Evolutionary conservation across 495 filamentous ascomycete genomes (phyloP).

Genomic region (Podospora tetraspora): DNA sequence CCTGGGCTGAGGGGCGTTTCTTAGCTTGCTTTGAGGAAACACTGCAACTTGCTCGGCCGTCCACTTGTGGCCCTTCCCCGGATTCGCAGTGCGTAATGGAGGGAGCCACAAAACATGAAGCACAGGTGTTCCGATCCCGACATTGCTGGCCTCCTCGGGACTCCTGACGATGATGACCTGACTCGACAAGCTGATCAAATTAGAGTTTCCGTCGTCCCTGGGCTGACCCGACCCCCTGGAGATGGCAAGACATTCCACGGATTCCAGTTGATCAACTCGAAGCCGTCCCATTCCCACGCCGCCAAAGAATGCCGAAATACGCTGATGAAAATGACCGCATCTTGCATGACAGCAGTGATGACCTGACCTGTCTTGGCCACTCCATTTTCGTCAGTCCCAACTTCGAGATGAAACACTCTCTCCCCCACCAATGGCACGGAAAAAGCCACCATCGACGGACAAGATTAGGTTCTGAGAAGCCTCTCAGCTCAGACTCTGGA

Average conservation of each 20-base stretch:
- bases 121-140: no score
- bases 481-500: background rate
- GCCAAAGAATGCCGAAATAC: background rate
- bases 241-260: background rate
- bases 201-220: background rate
- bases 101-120: background rate
- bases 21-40: background rate
- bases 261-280: background rate
- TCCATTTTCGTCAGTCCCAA: background rate
- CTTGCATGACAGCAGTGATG: no score
- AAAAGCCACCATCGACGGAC: background rate
- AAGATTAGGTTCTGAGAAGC: background rate
- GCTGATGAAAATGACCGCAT: background rate
- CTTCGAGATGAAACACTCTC: background rate
- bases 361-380: no score
- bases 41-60: background rate
- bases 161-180: background rate
- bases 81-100: background rate
- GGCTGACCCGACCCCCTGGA: background rate
- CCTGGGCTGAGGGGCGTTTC: background rate
- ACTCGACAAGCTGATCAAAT: background rate
- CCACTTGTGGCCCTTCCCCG: background rate
- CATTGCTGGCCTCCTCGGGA: background rate
- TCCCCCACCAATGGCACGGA: background rate
- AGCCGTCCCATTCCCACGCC: background rate